Base-by-base conservation (phyloP, 2,329 filamentous ascomycete species). In the Microcyclosporella mali region DNA sequence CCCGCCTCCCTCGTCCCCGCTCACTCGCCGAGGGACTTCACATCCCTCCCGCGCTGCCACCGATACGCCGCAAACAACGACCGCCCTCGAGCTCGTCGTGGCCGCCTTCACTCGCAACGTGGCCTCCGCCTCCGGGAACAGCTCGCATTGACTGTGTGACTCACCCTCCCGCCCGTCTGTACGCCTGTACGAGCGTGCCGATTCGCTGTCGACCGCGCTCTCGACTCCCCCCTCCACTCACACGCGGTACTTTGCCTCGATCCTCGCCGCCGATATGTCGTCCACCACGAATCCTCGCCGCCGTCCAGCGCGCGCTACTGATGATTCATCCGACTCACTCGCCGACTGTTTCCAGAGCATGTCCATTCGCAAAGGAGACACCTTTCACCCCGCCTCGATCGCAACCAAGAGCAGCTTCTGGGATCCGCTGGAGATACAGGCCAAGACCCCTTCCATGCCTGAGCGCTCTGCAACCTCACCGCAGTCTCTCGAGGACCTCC, bases 381-480 rank as follows among this genome's bases (percentile, higher is more conserved):
- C 71, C 49, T 73, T 73, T 57, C 68, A 70, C 49, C 67, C 68
- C 39, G 66, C 67, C 36, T 64, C 64, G 49, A 67, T 67, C 49
- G 56, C 69, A 43, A 64, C 59, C 53, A 65, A 66, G 51, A 66
- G 66, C 54, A 56, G 58, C 34, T 52, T 64, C 33, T 63, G 61
- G 56, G 60, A 64, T 48, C 62, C 62, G 16, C 55, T 65, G n/a
- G 57, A 57, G 40, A 45, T 48, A 16, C 49, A 39, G 30, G 36
- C 51, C 21, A 36, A 46, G 12, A 44, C 55, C 14, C 63, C 58
- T 43, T 66, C 63, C 54, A 68, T 70, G 65, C 66, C 69, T 33
- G 61, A 62, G 42, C 70, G 71, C 37, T 72, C 70, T n/a, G 63
- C 68, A 4, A 74, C 71, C 46, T 70, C 65, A 51, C 66, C 69